A percentile compares a stretch with the other conserved stretches of the same genome.
These are phyloP conservation scores for Melampsora americana DNA, from an alignment of 1,284 basidiomycete species.

Conservation along the genomic window DNA sequence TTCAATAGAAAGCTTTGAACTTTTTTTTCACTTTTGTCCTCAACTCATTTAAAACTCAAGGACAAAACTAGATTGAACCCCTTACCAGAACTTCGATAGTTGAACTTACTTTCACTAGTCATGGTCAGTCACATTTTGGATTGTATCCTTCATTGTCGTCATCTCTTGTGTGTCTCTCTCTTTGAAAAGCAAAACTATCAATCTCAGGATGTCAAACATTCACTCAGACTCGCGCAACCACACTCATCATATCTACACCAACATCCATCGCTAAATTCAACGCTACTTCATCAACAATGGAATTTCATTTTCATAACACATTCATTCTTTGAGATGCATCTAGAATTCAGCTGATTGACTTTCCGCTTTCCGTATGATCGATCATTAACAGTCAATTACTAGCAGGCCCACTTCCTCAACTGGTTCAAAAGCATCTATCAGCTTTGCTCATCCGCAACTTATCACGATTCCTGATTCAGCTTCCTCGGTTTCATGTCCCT, in stretches of 20 bases:
- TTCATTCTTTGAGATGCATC: too few relatives aligned
- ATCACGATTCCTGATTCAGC: neutral
- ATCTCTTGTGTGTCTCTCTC: neutral
- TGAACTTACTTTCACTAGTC: neutral
- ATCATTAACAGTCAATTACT: neutral
- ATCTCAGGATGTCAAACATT: neutral
- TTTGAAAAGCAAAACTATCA: neutral
- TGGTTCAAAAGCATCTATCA: neutral
- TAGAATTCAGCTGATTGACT: neutral
- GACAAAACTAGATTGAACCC: too few relatives aligned
- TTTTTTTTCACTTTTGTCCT: too few relatives aligned
- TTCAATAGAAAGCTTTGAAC: too few relatives aligned
- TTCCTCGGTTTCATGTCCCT: conserved; percentile 6
- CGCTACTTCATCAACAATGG: too few relatives aligned
- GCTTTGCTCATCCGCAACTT: neutral
- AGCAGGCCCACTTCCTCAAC: neutral
- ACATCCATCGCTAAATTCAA: too few relatives aligned
- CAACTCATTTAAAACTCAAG: too few relatives aligned
- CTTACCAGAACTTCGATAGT: too few relatives aligned
- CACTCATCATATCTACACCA: neutral
- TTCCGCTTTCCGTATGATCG: too few relatives aligned
- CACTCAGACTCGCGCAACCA: neutral
- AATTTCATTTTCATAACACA: too few relatives aligned
- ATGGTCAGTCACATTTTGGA: conserved; percentile 6
- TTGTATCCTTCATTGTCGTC: neutral